Percentiles rank a stretch among this genome's conserved stretches.
Evolutionary conservation across 371 early-diverging fungal genomes (phyloP).

Genomic region (Mucor irregularis): DNA sequence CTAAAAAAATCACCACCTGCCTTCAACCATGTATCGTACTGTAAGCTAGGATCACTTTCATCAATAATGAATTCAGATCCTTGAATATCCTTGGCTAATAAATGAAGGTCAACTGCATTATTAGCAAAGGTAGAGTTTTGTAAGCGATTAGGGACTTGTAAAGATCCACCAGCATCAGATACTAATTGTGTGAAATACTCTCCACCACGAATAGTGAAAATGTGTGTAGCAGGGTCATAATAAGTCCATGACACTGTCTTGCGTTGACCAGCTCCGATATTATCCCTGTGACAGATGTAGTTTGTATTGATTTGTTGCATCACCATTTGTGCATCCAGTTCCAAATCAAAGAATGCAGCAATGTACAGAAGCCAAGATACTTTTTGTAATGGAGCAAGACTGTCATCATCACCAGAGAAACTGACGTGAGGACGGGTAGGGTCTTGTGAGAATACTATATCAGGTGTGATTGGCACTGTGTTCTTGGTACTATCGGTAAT

Average conservation of each 20-base stretch:
- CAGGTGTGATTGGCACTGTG: background rate
- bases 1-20: background rate
- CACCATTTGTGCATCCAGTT: background rate
- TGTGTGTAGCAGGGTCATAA: background rate
- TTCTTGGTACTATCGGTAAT: slow-evolving; percentile 1
- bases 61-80: slow-evolving; percentile 14
- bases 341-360: slow-evolving; percentile 25
- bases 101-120: background rate
- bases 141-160: background rate
- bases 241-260: slow-evolving; percentile 18
- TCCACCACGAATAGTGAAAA: slow-evolving; percentile 8
- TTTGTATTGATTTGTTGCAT: slow-evolving; percentile 12
- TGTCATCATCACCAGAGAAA: slow-evolving; percentile 19
- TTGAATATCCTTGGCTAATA: background rate
- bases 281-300: slow-evolving; percentile 25
- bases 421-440: background rate
- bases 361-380: slow-evolving; percentile 28
- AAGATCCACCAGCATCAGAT: slow-evolving; percentile 17
- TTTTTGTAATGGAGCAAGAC: slow-evolving; percentile 21
- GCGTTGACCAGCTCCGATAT: slow-evolving; percentile 3
- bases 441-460: slow-evolving; percentile 3
- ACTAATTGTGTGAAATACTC: slow-evolving; percentile 18
- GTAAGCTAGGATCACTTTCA: background rate
- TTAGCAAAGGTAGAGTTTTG: background rate
- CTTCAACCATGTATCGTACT: slow-evolving; percentile 2